Base-by-base conservation (phyloP, 164 flowering plant species). In the Vitis labrusca region DNA sequence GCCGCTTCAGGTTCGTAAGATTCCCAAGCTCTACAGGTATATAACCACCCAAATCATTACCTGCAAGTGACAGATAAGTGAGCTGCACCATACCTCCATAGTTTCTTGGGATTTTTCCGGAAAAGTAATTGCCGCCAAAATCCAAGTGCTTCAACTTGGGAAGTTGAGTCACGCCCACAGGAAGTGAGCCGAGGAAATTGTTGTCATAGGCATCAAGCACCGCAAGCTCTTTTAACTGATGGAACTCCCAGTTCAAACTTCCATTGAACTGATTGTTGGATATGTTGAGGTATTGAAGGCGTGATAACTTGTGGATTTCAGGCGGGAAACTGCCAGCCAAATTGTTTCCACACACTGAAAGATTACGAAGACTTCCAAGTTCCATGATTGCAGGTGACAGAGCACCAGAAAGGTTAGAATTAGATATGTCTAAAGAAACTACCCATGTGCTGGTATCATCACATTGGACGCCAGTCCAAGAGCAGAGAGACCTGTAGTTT, bases 121-220 rank as follows among this genome's bases (percentile, higher is more conserved):
- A 57, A 76, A 89, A 88, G 79, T 59, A 89, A 64, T 89, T 88
- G 65, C 94, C 94, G 13, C 89, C 90, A 49, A 89, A 72, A 73
- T 86, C 67, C 77, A 88, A 83, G 72, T 85, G 82, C 64, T 37
- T 67, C 50, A 89, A 76, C 70, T 74, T 78, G 1, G 79, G 67
- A 44, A 88, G 74, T 15, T 78, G 54, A 4, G 78, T 19, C 50
- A 87, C 69, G 37, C 80, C 84, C 4, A 64, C 1, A 2, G 94
- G 90, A 50, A 89, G 89, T 8, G 81, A 67, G 51, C 87, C 88
- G 13, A 65, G 56, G 76, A 89, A 81, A 32, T 68, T 76, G 56
- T 89, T 88, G 79, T 89, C 16, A 48, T 89, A 89, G 68, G 70
- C 86, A 68, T 89, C 91, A 14, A 89, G 69, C 32, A 84, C 85